Evolutionary conservation across 345 rosid species (phyloP).

Genomic region (Kandelia obovata): DNA sequence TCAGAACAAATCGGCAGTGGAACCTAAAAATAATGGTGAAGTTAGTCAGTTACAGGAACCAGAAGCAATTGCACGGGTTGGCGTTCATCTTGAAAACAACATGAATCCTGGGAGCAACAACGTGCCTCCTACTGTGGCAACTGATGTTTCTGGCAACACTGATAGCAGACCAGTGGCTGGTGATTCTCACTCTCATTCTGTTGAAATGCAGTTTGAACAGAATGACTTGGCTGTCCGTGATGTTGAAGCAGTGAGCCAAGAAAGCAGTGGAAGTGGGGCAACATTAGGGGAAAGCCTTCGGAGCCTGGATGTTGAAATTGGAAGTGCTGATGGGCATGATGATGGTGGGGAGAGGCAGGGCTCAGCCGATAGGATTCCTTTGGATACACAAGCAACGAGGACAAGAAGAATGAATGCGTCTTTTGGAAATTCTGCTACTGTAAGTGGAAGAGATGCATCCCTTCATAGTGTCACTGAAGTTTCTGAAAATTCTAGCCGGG

Average conservation of each 20-base stretch:
- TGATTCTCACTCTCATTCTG: conserved; percentile 56
- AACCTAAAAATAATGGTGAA: conserved; percentile 48
- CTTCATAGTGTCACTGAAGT: conserved; percentile 93
- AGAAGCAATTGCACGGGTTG: conserved; percentile 42
- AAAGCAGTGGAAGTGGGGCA: conserved; percentile 94
- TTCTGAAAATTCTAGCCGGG: conserved; percentile 81
- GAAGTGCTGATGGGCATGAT: conserved; percentile 98
- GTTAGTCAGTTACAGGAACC: conserved; percentile 41
- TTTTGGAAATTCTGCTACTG: conserved; percentile 13
- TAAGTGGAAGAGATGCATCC: conserved; percentile 64
- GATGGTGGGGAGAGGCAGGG: conserved; percentile 93
- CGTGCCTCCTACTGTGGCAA: conserved; percentile 33
- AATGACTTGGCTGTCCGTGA: conserved; percentile 75
- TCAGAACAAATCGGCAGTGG: conserved; percentile 41
- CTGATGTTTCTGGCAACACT: conserved; percentile 43
- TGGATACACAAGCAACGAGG: conserved; percentile 59
- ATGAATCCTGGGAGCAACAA: conserved; percentile 39
- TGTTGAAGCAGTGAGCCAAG: conserved; percentile 97
- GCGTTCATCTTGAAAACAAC: conserved; percentile 44
- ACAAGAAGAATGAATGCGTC: conserved; percentile 56
- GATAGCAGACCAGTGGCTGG: conserved; percentile 44
- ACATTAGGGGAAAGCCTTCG: conserved; percentile 95
- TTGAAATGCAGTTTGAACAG: conserved; percentile 87
- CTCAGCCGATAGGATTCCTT: conserved; percentile 48
- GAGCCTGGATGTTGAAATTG: conserved; percentile 96